Conservation (phyloP, 2,329 filamentous ascomycete species). For the Exophiala mesophila region DNA sequence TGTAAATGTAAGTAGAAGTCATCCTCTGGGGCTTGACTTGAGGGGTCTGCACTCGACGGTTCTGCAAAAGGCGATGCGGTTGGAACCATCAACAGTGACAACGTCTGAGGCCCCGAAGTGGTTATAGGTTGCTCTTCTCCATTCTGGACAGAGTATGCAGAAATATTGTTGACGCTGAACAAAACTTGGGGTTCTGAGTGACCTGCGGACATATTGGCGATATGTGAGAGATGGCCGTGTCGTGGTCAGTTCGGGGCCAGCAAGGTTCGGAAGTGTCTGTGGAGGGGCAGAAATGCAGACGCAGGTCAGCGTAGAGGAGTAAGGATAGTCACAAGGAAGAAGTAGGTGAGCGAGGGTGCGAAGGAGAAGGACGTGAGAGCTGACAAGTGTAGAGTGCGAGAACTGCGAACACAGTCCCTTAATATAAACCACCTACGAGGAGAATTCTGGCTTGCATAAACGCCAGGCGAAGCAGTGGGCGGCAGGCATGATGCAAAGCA, state of each 20-base stretch:
- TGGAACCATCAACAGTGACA: slow-evolving; percentile 93
- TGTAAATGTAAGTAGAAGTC: slow-evolving; percentile 98
- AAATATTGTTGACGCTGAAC: slow-evolving; percentile 68
- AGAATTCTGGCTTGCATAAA: slow-evolving; percentile 59
- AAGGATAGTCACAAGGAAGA: background rate
- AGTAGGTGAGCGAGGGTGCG: too few species aligned
- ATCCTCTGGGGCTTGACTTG: slow-evolving; percentile 60
- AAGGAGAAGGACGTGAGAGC: background rate
- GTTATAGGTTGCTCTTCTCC: slow-evolving; percentile 80
- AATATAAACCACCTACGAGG: background rate
- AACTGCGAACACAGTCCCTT: background rate
- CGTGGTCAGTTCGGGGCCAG: too few species aligned
- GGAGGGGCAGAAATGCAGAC: background rate
- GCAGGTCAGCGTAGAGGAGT: background rate
- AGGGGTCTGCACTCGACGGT: slow-evolving; percentile 52
- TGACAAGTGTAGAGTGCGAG: background rate
- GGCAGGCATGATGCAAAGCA: background rate
- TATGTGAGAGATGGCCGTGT: too few species aligned
- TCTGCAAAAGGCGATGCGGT: slow-evolving; percentile 68
- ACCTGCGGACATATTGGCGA: slow-evolving; percentile 33
- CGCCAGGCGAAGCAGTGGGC: slow-evolving; percentile 46
- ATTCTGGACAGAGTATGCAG: slow-evolving; percentile 84
- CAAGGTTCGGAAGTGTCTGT: background rate
- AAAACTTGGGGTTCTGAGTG: slow-evolving; percentile 54
- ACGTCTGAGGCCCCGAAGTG: slow-evolving; percentile 77